These are phyloP conservation scores for Thraustotheca clavata DNA, from an alignment of 352 stramenopile genomes.

Conservation along the genomic window DNA sequence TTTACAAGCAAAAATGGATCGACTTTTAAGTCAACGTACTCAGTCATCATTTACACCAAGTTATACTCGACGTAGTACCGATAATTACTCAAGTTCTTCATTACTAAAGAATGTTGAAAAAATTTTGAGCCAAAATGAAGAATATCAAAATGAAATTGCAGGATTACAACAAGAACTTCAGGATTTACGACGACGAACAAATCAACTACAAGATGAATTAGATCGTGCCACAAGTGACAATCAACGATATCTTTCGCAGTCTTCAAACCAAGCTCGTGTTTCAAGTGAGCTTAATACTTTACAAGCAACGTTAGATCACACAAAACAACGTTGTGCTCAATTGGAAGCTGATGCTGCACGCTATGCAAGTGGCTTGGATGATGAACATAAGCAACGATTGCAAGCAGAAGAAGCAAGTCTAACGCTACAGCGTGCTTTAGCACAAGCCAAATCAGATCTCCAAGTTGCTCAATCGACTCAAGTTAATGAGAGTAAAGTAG, in stretches of 20 bases:
- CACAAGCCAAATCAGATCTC: not conserved
- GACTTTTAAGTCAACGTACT: conserved; percentile 51
- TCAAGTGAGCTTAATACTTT: conserved; percentile 22
- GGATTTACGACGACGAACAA: conserved; percentile 37
- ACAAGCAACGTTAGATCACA: conserved; percentile 38
- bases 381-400: not conserved
- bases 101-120: conserved; percentile 73
- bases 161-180: conserved; percentile 38
- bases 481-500: not conserved
- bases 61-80: conserved; percentile 22
- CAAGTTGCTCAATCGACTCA: not conserved
- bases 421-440: not conserved
- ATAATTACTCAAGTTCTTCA: conserved; percentile 29
- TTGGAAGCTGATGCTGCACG: conserved; percentile 26
- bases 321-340: conserved; percentile 29
- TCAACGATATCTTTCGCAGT: conserved; percentile 38
- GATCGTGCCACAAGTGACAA: conserved; percentile 36
- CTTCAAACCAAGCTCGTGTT: not conserved
- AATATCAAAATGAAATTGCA: conserved; percentile 57
- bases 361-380: not conserved
- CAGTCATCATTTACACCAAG: conserved; percentile 25
- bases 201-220: conserved; percentile 54
- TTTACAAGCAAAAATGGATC: conserved; percentile 73
- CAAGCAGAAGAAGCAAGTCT: not conserved
- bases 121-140: conserved; percentile 51